Conservation (phyloP, 805 yeast genomes). For the Nakazawaea pomicola region DNA sequence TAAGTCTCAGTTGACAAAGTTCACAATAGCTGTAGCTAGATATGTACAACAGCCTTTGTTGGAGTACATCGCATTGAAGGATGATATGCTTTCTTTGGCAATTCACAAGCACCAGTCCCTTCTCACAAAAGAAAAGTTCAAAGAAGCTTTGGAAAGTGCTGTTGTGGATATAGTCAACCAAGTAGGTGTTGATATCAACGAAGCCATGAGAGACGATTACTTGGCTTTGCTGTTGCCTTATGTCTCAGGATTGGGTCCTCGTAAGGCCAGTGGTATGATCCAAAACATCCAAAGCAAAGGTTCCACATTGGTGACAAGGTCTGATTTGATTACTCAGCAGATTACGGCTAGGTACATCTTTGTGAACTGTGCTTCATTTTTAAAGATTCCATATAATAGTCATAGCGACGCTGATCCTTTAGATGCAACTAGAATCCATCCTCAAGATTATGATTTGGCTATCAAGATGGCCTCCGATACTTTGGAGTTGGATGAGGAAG, state of each 20-base stretch:
- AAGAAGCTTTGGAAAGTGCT: conserved; percentile 67
- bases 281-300: conserved; percentile 73
- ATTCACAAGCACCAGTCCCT: conserved; percentile 69
- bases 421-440: conserved; percentile 95
- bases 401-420: conserved; percentile 68
- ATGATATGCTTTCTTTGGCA: conserved; percentile 62
- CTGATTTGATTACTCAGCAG: conserved; percentile 78
- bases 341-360: conserved; percentile 77
- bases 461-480: conserved; percentile 98
- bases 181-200: conserved; percentile 92
- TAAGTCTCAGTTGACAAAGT: conserved; percentile 72
- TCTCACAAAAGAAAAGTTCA: conserved; percentile 57
- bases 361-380: conserved; percentile 87
- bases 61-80: conserved; percentile 79
- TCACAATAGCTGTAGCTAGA: conserved; percentile 86
- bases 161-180: conserved; percentile 87
- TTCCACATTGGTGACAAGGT: conserved; percentile 58
- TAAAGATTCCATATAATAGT: conserved; percentile 69
- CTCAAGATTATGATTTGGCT: conserved; percentile 95
- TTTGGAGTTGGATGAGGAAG: conserved; percentile 92
- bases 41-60: conserved; percentile 89
- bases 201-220: conserved; percentile 74
- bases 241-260: conserved; percentile 90
- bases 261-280: conserved; percentile 85
- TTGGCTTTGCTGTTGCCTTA: conserved; percentile 68